Evolutionary conservation across 768 basidiomycete genomes (phyloP).

Genomic region (Porpolomopsis calyptriformis): DNA sequence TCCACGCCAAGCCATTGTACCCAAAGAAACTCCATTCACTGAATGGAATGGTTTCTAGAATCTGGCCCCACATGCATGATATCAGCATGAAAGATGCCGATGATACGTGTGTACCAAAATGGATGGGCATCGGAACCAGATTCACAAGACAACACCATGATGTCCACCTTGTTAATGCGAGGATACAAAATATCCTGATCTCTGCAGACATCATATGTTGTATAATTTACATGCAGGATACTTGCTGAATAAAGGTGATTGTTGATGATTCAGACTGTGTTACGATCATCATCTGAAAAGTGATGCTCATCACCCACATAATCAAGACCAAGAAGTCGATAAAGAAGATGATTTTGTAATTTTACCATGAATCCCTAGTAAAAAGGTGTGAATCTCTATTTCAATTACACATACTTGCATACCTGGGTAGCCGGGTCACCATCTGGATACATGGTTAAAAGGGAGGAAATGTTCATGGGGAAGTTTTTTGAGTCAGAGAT

Average conservation of each 20-base stretch:
- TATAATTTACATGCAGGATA: slow-evolving; percentile 31
- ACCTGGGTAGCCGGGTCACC: too few relatives aligned
- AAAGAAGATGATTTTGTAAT: too few relatives aligned
- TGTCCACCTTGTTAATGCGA: slow-evolving; percentile 21
- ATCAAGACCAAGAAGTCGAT: slow-evolving; percentile 4
- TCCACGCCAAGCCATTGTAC: slow-evolving; percentile 12
- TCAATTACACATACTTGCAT: too few relatives aligned
- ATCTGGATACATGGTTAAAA: too few relatives aligned
- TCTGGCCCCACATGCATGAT: slow-evolving; percentile 6
- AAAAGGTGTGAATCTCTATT: slow-evolving; percentile 20
- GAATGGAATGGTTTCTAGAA: slow-evolving; percentile 9
- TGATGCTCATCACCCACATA: slow-evolving; percentile 13
- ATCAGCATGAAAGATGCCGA: slow-evolving; percentile 5
- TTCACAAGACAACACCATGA: slow-evolving; percentile 26
- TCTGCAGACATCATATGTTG: slow-evolving; percentile 33
- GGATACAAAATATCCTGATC: slow-evolving; percentile 33
- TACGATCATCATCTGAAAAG: slow-evolving; percentile 12
- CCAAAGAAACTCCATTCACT: slow-evolving; percentile 13
- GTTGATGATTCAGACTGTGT: slow-evolving; percentile 15
- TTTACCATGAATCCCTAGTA: too few relatives aligned
- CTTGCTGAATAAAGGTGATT: too few relatives aligned
- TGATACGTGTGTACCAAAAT: background rate
- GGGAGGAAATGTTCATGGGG: too few relatives aligned
- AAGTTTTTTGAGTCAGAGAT: too few relatives aligned
- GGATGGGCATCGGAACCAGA: slow-evolving; percentile 16